phyloP scores from a whole-genome alignment of 1,139 yeast species.

The Candida tropicalis region DNA sequence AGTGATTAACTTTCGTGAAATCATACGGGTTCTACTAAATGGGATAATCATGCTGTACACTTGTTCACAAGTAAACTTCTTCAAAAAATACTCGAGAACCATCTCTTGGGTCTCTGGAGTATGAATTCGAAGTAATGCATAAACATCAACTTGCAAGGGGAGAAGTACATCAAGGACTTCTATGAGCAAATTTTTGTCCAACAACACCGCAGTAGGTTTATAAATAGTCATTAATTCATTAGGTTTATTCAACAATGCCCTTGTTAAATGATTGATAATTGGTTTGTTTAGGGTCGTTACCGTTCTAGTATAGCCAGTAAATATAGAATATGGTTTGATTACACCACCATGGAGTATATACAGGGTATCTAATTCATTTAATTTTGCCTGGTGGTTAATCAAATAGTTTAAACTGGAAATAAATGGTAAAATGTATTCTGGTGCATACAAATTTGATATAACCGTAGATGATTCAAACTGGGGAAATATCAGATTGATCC shows the following conservation, averaged over 20 bases:
- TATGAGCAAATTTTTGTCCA: background rate
- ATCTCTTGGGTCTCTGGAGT: background rate
- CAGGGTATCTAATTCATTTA: constrained; percentile 10
- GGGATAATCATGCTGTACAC: background rate
- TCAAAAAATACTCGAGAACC: background rate
- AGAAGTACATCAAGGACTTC: constrained; percentile 5
- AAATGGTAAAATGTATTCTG: constrained; percentile 5
- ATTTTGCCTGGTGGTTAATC: background rate
- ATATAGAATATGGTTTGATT: constrained; percentile 8
- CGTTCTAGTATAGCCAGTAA: constrained; percentile 8
- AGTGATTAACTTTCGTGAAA: constrained; percentile 6
- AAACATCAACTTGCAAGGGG: background rate
- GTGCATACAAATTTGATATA: background rate
- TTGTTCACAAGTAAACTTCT: background rate
- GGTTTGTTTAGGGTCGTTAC: constrained; percentile 3
- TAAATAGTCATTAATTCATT: constrained; percentile 8
- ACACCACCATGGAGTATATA: constrained; percentile 7
- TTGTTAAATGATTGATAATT: constrained; percentile 7
- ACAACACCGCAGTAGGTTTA: background rate
- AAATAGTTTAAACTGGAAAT: constrained; percentile 3
- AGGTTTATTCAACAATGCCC: constrained; percentile 1
- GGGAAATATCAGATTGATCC: constrained; percentile 14
- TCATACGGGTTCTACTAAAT: background rate
- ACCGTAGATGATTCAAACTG: constrained; percentile 9
- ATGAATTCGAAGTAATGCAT: background rate